Evolutionary conservation across 2,329 filamentous ascomycete genomes (phyloP), one percentile per base, ranked within the genome.

Genomic region (Aspergillus caelatus): DNA sequence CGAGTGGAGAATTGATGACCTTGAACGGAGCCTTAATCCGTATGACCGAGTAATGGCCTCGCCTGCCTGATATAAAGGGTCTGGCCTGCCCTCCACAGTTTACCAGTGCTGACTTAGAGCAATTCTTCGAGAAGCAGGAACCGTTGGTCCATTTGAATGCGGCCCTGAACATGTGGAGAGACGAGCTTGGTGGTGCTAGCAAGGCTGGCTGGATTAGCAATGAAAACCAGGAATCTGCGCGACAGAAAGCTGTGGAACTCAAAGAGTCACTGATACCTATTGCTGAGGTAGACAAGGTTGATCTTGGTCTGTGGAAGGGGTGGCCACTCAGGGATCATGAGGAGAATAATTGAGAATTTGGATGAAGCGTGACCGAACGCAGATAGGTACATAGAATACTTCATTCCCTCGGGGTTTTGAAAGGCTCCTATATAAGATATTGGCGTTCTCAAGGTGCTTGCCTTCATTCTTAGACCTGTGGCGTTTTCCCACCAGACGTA

Each of bases 1-100:
- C 69, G 69, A 67, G 26, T n/a, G 68, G 69, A 2, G 67, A 74
- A 45, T 34, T 68, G 5, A 65, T 74, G 9, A 70, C 65, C 3
- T 60, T 73, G 36, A 67, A 67, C 53, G 67, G 68, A 14, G 67
- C 65, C 19, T 60, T 72, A 9, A 57, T 72, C 23, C 57, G 67
- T 26, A 65, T 70, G 50, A 34, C 53, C 43, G 62, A 65, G n/a
- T 57, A 60, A 21, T 68, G 64, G 62, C 34, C 39, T 45, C 36
- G 59, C 26, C 11, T 62, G 45, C 58, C 58, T 3, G 53, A 55
- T 50, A 63, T 50, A 39, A 45, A 62, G 4, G 55, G 26, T 0
- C 6, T 63, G 14, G 16, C 26, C 3, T 67, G 62, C 41, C 63
- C 63, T 0, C 57, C 64, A 3, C 21, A 55, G 3, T 66, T 66